Evolutionary conservation across 192 early-diverging fungal species (phyloP), one percentile per base, ranked within the genome.

Genomic region (Pilaira anomala): DNA sequence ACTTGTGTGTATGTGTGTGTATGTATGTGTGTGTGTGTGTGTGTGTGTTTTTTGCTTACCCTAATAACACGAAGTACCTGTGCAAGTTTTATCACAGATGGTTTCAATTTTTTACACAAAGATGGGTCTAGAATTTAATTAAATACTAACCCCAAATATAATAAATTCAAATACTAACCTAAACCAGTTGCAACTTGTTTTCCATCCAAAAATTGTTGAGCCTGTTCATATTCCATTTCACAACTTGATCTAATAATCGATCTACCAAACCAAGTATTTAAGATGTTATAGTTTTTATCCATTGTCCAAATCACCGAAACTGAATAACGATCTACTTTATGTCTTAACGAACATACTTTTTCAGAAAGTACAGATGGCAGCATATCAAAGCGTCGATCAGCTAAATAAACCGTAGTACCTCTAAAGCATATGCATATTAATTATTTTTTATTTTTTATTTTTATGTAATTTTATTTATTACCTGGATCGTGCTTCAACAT

Each of bases 331-430:
- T 91, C 89, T 14, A 80, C 74, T 46, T 81, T 71, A 41, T 82
- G 77, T 4, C 87, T 82, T 53, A 91, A 67, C 12, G 90, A 91
- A 59, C 90, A 91, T 6, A 88, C 63, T 39, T 76, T 73, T 66
- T 91, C 90, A 68, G 86, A 88, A 12, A 91, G 70, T 0, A 88
- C 80, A 40, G 82, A 80, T 3, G 90, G 90, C 9, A 91, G 63
- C 90, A 91, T 91, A 71, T 91, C 88, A 73, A 91, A 91, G 26
- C 90, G 76, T 9, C 90, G 78, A 76, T 91, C 90, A 6, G 90
- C 87, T 52, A 91, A 63, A 53, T 91, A 91, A 14, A 91, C 85
- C 0, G 90, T 91, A 0, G 90, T 90, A 21, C 85, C 88, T 51
- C 90, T 75, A 56, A n/a, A n/a, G n/a, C n/a, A n/a, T 18, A 3